These are phyloP conservation scores for Boletus semigastroideus DNA, from an alignment of 1,284 basidiomycete species.

Conservation along the genomic window DNA sequence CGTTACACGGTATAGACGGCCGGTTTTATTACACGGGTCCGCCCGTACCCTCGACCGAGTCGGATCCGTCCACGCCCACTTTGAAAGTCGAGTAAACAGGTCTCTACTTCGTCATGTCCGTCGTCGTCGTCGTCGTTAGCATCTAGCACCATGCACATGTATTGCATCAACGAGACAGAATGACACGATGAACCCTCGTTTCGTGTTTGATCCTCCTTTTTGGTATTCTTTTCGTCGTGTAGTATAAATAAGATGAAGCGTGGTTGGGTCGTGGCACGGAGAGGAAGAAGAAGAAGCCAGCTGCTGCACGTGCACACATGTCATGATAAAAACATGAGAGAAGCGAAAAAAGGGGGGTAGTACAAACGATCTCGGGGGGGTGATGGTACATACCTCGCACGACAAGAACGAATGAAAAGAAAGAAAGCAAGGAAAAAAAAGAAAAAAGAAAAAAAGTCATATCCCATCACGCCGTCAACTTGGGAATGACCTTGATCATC, in stretches of 20 bases:
- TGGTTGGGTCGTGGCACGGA: constrained; percentile 1
- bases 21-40: constrained; percentile 42
- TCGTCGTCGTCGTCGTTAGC: background rate
- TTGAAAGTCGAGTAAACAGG: constrained; percentile 16
- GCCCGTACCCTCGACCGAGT: constrained; percentile 24
- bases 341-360: background rate
- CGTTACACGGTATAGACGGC: constrained; percentile 31
- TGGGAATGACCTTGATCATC: constrained; percentile 72
- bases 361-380: background rate
- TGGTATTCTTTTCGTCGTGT: background rate
- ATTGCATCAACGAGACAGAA: background rate
- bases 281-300: background rate
- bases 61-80: background rate
- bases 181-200: background rate
- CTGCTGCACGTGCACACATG: background rate
- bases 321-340: background rate
- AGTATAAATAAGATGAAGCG: constrained; percentile 12
- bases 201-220: background rate
- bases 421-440: background rate
- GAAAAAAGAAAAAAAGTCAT: background rate
- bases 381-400: constrained; percentile 8
- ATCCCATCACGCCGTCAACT: constrained; percentile 56
- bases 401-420: background rate
- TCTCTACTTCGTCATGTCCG: too few relatives aligned
- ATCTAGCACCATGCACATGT: background rate